Evolutionary conservation across 805 yeast genomes (phyloP).

Genomic region (Saccharomycopsis microspora): DNA sequence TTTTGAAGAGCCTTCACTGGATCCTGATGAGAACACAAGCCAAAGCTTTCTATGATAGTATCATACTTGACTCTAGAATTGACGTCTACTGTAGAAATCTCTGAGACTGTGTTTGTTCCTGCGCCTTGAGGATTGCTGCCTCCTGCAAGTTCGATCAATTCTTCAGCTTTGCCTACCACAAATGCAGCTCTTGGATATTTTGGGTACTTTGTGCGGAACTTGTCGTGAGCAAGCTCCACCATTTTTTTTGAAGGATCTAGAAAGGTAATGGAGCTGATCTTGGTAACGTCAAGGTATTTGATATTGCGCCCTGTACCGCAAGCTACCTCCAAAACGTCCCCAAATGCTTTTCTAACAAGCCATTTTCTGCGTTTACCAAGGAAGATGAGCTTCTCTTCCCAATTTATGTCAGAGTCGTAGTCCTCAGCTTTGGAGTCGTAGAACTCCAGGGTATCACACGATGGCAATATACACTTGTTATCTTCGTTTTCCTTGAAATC

Average conservation of each 20-base stretch:
- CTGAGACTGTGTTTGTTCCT: conserved; percentile 19
- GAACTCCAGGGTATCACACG: conserved; percentile 72
- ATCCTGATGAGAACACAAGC: conserved; percentile 90
- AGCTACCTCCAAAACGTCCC: conserved; percentile 90
- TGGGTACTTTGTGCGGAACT: conserved; percentile 61
- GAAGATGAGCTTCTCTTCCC: conserved; percentile 34
- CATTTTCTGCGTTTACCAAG: conserved; percentile 59
- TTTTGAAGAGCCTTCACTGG: conserved; percentile 75
- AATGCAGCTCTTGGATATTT: conserved; percentile 64
- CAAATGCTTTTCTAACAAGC: conserved; percentile 66
- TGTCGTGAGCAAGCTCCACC: conserved; percentile 71
- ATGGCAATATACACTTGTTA: conserved; percentile 36
- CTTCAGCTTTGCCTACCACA: conserved; percentile 86
- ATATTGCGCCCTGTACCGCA: conserved; percentile 96
- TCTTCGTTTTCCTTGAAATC: conserved; percentile 12
- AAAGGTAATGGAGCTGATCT: conserved; percentile 65
- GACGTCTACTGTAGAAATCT: conserved; percentile 18
- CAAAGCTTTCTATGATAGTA: conserved; percentile 88
- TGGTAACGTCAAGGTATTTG: conserved; percentile 51
- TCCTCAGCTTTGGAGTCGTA: conserved; percentile 69
- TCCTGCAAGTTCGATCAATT: conserved; percentile 46
- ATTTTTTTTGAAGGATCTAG: conserved; percentile 76
- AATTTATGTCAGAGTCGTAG: conserved; percentile 69
- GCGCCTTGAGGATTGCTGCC: conserved; percentile 18
- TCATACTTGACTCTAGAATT: conserved; percentile 53